Base-by-base conservation (phyloP, 2,329 filamentous ascomycete genomes). In the Monosporascus sp. region DNA sequence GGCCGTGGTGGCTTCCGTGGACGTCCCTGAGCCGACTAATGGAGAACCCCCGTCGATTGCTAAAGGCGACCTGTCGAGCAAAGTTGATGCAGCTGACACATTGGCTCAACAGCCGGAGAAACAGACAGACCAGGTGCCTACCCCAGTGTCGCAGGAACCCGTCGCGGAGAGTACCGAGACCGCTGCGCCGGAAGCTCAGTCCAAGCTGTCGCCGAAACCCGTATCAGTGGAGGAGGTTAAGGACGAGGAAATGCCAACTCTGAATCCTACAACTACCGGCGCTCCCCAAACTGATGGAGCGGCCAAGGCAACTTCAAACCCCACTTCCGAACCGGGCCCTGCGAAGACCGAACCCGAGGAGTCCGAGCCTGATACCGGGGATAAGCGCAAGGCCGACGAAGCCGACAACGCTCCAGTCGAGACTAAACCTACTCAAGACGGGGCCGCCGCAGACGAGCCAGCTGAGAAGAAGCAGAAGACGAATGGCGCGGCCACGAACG, bases 391-490 rank as follows among this genome's bases (percentile, higher is more conserved):
- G 51, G 55, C 60, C 45, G 58, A 59, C 8, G 57, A 61, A 8
- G 48, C 49, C 20, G 22, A 22, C 43, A 27, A 7, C 14, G 7
- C 14, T 14, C 5, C 41, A 17, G 22, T 22, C 24, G 43, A 26
- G 14, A 1, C 41, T 22, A 53, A 57, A 41, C 50, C 52, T 35
- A 37, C 55, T 14, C 60, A 60, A 48, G 58, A 55, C 5, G 52
- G 56, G 19, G 49, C 47, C n/a, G 46, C 55, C 8, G 49, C 20
- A 4, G 56, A 60, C 5, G 68, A 68, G 53, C 65, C 65, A 3
- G 55, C 61, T 2, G 69, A 69, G 44, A 77, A 76, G 62, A 77
- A 76, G 57, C 65, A 68, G 50, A 75, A 72, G 58, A 65, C 70
- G 7, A 68, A 71, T 43, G 68, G 71, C 41, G 61, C 61, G 38